A percentile compares a stretch with the other conserved stretches of the same genome.
Conservation (phyloP, 805 yeast genomes). For the Candida boleticola region DNA sequence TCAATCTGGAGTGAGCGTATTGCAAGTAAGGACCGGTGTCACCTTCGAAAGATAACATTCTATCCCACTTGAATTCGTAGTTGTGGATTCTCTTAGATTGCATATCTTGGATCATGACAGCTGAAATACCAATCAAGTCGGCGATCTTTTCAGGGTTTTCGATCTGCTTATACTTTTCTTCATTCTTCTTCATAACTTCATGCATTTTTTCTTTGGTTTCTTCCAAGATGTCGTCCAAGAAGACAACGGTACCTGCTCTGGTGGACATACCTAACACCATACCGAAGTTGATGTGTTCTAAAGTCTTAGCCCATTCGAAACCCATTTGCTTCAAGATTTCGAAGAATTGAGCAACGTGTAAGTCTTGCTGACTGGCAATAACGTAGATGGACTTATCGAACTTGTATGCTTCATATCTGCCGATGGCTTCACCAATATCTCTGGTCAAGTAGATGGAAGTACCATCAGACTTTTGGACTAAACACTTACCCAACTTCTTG, state of each 20-base stretch:
- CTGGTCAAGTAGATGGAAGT: slow-evolving; percentile 91
- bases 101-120: slow-evolving; percentile 99
- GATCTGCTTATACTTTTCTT: slow-evolving; percentile 86
- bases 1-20: slow-evolving; percentile 95
- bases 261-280: slow-evolving; percentile 99
- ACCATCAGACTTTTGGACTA: slow-evolving; percentile 93
- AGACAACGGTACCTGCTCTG: slow-evolving; percentile 98
- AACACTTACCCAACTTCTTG: slow-evolving; percentile 89
- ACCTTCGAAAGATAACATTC: slow-evolving; percentile 98
- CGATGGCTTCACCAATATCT: slow-evolving; percentile 95
- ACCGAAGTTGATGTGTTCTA: slow-evolving; percentile 90
- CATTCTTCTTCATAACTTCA: slow-evolving; percentile 92
- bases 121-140: slow-evolving; percentile 92
- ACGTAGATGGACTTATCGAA: slow-evolving; percentile 97
- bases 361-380: slow-evolving; percentile 94
- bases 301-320: slow-evolving; percentile 76
- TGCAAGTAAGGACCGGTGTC: slow-evolving; percentile 99
- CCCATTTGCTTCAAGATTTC: slow-evolving; percentile 91
- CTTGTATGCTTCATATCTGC: slow-evolving; percentile 77
- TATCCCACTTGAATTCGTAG: slow-evolving; percentile 95
- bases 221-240: slow-evolving; percentile 88
- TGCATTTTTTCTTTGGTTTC: slow-evolving; percentile 94
- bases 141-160: slow-evolving; percentile 94
- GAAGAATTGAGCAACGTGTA: slow-evolving; percentile 90
- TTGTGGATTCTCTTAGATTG: slow-evolving; percentile 94